Base-by-base conservation (phyloP, 2,329 filamentous ascomycete genomes). In the Fusarium sp. region DNA sequence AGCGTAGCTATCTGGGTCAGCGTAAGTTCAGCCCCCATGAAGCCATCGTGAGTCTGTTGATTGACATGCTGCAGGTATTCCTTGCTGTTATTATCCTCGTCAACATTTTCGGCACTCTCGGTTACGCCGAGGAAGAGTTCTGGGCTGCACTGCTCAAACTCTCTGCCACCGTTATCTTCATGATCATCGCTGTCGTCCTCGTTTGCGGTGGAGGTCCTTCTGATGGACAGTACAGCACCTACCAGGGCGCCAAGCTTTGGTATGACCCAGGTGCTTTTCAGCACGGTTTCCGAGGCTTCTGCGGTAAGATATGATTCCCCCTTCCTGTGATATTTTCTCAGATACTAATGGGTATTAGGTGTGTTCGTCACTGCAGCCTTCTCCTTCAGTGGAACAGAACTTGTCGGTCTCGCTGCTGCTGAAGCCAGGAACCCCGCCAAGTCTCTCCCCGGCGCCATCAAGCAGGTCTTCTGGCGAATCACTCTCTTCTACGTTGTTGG, bases 391-490 rank as follows among this genome's bases (percentile, higher is more conserved):
- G 92, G 92, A 19, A 93, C 92, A 0, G 92, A 94, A 78, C 84
- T 93, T 5, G 91, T 94, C n/a, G 92, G 92, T 74, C 86, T 94
- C 6, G 91, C 92, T 7, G 92, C 92, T 2, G 92, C 91, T 11
- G 92, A 94, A 80, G 89, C 92, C 0, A 82, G 83, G 15, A 93
- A 93, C 77, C 92, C 92, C 0, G 86, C 89, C 63, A 91, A 93
- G 78, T 89, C 91, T 0, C 86, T 97, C 3, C 94, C 94, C 0
- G 91, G 90, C 4, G 94, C 94, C 10, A 91, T 95, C 76, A 97
- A 96, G 83, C 94, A 97, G 79, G 93, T 88, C 37, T 88, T 88
- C 65, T 88, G 86, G 86, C 85, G 87, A 73, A 88, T 88, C 66
- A 87, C 84, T 1, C 78, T 88, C 69, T 89, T 89, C 72, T 89